Conservation (phyloP, 2,329 filamentous ascomycete genomes). For the Fusarium veterinarium region DNA sequence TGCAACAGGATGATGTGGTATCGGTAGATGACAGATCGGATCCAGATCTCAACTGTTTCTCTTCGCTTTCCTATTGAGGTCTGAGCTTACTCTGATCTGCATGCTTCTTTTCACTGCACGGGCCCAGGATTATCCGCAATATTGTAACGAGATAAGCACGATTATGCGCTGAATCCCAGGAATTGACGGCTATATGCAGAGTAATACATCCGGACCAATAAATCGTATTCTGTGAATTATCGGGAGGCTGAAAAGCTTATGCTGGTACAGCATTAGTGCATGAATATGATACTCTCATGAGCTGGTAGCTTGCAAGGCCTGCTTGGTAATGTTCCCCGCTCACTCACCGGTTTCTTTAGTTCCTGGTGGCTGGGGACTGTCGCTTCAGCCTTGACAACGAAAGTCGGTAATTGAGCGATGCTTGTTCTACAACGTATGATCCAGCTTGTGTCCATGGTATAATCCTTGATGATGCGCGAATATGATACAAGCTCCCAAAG, state of each 20-base stretch:
- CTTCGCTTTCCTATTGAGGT: slow-evolving; percentile 1
- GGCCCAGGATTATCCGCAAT: background rate
- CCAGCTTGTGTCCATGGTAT: background rate
- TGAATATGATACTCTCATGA: background rate
- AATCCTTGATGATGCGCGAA: slow-evolving; percentile 6
- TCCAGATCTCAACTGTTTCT: slow-evolving; percentile 8
- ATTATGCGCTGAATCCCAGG: background rate
- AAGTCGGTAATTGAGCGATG: background rate
- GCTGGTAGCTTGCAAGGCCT: background rate
- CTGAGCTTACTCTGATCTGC: background rate
- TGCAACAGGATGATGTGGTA: background rate
- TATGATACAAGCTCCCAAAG: background rate
- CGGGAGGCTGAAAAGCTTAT: background rate
- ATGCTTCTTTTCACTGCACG: slow-evolving; percentile 3
- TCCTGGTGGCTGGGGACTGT: slow-evolving; percentile 4
- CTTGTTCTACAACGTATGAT: background rate
- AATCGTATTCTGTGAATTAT: background rate
- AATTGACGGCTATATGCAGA: slow-evolving; percentile 3
- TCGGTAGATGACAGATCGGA: slow-evolving; percentile 8
- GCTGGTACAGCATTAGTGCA: background rate
- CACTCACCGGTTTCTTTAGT: slow-evolving; percentile 10
- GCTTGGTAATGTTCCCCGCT: slow-evolving; percentile 2
- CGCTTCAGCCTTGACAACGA: slow-evolving; percentile 7
- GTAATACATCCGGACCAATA: slow-evolving; percentile 11
- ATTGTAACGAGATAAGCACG: slow-evolving; percentile 8